Conservation (phyloP, 2,329 filamentous ascomycete species). For the Diaporthe destruens region DNA sequence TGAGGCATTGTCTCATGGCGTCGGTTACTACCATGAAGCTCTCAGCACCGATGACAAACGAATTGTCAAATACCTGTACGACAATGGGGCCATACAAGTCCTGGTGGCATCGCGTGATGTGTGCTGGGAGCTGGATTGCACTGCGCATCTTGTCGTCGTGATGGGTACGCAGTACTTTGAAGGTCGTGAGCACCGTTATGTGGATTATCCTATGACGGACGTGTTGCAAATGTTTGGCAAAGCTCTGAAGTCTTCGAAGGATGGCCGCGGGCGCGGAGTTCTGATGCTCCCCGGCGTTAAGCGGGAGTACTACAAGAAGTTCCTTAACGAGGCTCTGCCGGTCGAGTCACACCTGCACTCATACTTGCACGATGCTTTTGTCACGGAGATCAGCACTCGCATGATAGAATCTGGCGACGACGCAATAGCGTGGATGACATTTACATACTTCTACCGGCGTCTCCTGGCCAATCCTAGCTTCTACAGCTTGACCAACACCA, state of each 20-base stretch:
- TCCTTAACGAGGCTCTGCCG: constrained; percentile 93
- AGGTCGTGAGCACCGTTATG: constrained; percentile 94
- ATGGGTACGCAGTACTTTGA: constrained; percentile 99
- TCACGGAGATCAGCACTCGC: constrained; percentile 96
- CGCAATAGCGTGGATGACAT: constrained; percentile 98
- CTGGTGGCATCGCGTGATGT: constrained; percentile 83
- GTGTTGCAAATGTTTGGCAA: constrained; percentile 98
- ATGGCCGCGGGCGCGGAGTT: constrained; percentile 89
- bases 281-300: constrained; percentile 96
- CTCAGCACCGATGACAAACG: constrained; percentile 89
- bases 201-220: constrained; percentile 95
- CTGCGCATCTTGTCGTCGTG: constrained; percentile 90
- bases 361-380: constrained; percentile 94
- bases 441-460: constrained; percentile 97
- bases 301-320: constrained; percentile 99
- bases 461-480: constrained; percentile 96
- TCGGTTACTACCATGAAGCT: constrained; percentile 98
- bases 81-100: constrained; percentile 89
- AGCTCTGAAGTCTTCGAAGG: constrained; percentile 81
- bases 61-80: constrained; percentile 93
- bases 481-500: constrained; percentile 89
- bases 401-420: constrained; percentile 96
- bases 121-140: constrained; percentile 93
- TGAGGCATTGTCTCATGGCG: constrained; percentile 90
- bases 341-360: constrained; percentile 94